These are phyloP conservation scores for Begonia masoniana DNA, from an alignment of 306 rosid species.

Conservation along the genomic window DNA sequence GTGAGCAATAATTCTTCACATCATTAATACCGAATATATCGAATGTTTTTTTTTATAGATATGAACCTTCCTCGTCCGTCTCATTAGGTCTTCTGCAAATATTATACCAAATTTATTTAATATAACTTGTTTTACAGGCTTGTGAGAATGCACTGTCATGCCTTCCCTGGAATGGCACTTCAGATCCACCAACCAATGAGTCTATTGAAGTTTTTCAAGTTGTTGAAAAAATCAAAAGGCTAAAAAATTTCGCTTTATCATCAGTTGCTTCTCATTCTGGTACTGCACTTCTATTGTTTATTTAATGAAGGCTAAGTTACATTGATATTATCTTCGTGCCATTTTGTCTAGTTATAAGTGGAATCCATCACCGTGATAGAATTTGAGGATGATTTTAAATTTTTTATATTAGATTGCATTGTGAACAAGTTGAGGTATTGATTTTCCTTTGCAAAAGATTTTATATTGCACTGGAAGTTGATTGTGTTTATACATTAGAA, in stretches of 20 bases:
- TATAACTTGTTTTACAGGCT: constrained; percentile 29
- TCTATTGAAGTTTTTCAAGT: constrained; percentile 19
- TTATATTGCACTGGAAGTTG: too few relatives aligned
- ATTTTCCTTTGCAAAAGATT: too few relatives aligned
- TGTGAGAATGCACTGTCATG: constrained; percentile 47
- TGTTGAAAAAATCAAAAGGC: constrained; percentile 31
- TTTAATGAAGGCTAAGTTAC: neutral
- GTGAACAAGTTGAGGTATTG: too few relatives aligned
- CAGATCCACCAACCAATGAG: constrained; percentile 16
- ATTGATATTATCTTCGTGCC: neutral
- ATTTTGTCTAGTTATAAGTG: neutral
- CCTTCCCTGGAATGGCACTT: constrained; percentile 24
- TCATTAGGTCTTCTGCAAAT: too few relatives aligned
- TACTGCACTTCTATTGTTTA: constrained; percentile 10
- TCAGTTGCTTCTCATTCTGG: constrained; percentile 55
- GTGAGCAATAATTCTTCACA: too few relatives aligned
- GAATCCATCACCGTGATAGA: neutral
- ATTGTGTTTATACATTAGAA: too few relatives aligned
- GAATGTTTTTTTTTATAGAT: too few relatives aligned
- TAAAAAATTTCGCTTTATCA: constrained; percentile 35
- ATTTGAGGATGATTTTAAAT: neutral
- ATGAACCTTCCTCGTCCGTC: too few relatives aligned
- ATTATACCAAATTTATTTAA: too few relatives aligned
- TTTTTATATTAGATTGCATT: too few relatives aligned
- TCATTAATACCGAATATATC: too few relatives aligned